These are phyloP conservation scores for Hymenoscyphus scutula DNA, from an alignment of 2,329 filamentous ascomycete species.

Conservation along the genomic window DNA sequence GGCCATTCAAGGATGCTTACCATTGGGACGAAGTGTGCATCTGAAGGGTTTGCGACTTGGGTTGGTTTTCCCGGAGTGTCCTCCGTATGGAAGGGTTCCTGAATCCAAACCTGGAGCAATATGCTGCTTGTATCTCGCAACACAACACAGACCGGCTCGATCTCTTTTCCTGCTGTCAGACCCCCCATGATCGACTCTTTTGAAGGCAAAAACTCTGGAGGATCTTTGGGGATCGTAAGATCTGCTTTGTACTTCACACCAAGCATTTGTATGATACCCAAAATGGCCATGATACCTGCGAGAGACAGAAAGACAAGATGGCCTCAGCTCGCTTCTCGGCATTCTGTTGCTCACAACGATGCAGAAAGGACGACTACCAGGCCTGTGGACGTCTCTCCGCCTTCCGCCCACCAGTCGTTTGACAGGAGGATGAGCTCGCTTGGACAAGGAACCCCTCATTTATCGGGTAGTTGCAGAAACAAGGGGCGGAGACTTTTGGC, in stretches of 20 bases:
- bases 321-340: neutral
- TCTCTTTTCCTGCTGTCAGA: conserved; percentile 10
- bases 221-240: neutral
- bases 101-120: neutral
- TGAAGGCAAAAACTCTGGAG: neutral
- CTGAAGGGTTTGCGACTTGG: neutral
- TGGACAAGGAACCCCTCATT: neutral
- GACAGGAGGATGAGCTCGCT: neutral
- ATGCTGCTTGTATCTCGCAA: neutral
- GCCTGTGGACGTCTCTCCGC: conserved; percentile 19
- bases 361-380: conserved; percentile 17
- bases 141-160: conserved; percentile 7
- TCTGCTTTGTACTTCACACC: neutral
- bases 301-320: neutral
- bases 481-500: conserved; percentile 12
- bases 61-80: neutral
- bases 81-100: conserved; percentile 14
- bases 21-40: conserved; percentile 1
- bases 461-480: conserved; percentile 21
- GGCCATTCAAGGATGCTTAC: neutral
- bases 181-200: neutral
- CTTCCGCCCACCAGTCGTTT: conserved; percentile 6
- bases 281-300: neutral
- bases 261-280: neutral
- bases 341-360: neutral